Base-by-base conservation (phyloP, 1,284 basidiomycete species). In the Tylopilus sp. region DNA sequence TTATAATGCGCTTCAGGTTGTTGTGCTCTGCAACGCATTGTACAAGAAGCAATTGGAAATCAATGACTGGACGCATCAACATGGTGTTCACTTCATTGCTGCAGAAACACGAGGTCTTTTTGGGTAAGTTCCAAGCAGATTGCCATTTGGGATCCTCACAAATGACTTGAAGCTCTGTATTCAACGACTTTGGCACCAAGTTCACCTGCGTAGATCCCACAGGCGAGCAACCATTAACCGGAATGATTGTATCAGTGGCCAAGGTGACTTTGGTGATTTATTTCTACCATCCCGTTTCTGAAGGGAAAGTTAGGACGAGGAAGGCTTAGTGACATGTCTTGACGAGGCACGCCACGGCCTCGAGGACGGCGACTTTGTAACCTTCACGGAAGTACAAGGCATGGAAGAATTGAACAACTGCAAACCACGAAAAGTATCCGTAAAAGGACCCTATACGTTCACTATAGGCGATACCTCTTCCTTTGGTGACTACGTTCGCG, bases 331-430 rank as follows among this genome's bases (percentile, higher is more conserved):
- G 7, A 98, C 97, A 11, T 98, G 95, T 68, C 76, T 98, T 54
- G 97, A 99, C 65, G 97, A 99, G 76, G 92, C 96, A 7, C 84
- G 97, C 54, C 97, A 99, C 70, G 97, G 97, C 28, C 83, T 99
- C 17, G 93, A 98, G 73, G 97, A 99, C 71, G 97, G 97, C 24
- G 94, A 99, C 72, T 98, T 89, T 65, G 96, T 99, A 22, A 95
- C 95, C 5, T 99, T 99, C 76, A 82, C 85, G n/a, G 97, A 99
- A 76, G 84, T 99, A 41, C 90, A 97, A 73, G 97, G 97, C 28
- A 97, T 98, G 93, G 81, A 85, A 26, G 90, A 90, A 62, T 75
- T 99, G 44, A 98, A 98, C 65, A 90, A 82, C 19, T 91, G 90
- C 65, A 89, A 95, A 69, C 96, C 96, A 15, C 82, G 92, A 53